Evolutionary conservation across 2,329 filamentous ascomycete genomes (phyloP), one percentile per base, ranked within the genome.

Genomic region (Aspergillus caelatus): DNA sequence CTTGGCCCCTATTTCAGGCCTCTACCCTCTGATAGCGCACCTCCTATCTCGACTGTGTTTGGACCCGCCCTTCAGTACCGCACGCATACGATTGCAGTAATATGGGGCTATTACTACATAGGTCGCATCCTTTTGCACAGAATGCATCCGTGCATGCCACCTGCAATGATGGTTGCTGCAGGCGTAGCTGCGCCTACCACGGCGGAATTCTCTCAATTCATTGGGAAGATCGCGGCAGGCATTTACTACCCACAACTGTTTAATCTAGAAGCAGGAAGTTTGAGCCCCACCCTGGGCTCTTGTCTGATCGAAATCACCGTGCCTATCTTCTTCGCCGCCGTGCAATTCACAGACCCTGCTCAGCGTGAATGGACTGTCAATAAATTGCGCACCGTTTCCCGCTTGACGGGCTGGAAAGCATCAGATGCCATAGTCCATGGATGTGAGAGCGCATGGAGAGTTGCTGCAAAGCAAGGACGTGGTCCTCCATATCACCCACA

Each of bases 101-200:
- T 97, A 26, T 97, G 93, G 92, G 88, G 91, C 73, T 90, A 94
- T 67, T 94, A 92, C 75, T 91, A 96, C 77, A 92, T 94, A 83
- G 89, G 90, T 0, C 84, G 93, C 54, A 94, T 98, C 62, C 85
- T 94, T 60, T 85, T 95, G n/a, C 83, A 94, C 63, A 86, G 95
- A 39, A 85, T 89, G 1, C 94, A 97, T 69, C 95, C 95, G 0
- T 87, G 86, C 28, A 97, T 97, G 93, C 94, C 94, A 0, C 93
- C 94, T 0, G 89, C 94, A 10, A 91, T 93, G 41, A 93, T 96
- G 87, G 87, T 93, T 71, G 93, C 95, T 3, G 93, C 93, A 0
- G 91, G 90, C 9, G 84, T 96, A 67, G 88, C 91, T 11, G 92
- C 93, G 0, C 81, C 82, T 16, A 86, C 91, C 57, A 97, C 94